Conservation (phyloP, 2,329 filamentous ascomycete genomes). For the Xylaria sp. region DNA sequence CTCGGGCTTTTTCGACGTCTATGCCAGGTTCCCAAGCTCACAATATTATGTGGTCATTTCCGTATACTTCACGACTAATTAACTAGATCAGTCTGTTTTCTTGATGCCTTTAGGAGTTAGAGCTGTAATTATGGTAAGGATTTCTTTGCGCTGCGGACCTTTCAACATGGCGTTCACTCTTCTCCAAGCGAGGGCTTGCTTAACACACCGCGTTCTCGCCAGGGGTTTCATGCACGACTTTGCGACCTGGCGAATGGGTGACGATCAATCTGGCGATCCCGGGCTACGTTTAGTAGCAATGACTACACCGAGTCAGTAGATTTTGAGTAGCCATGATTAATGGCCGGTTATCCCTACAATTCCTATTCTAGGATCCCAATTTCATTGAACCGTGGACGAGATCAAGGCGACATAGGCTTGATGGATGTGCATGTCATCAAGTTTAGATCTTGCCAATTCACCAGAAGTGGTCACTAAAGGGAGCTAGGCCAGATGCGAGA, state of each 20-base stretch:
- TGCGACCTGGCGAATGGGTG: slow-evolving; percentile 6
- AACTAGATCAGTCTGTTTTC: neutral
- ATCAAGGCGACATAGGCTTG: neutral
- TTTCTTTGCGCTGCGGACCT: neutral
- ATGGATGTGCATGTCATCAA: neutral
- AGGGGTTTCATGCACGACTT: neutral
- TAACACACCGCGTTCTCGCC: neutral
- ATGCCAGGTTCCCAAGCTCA: neutral
- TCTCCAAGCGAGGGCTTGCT: neutral
- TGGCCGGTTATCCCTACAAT: neutral
- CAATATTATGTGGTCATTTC: neutral
- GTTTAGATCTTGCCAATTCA: neutral
- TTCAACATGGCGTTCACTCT: neutral
- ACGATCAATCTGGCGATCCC: slow-evolving; percentile 28
- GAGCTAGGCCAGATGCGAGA: neutral
- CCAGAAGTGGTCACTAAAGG: neutral
- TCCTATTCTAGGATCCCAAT: neutral
- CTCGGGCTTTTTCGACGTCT: slow-evolving; percentile 11
- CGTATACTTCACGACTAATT: neutral
- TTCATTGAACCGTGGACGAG: neutral
- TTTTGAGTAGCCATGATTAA: neutral
- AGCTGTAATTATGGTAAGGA: neutral
- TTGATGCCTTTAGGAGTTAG: neutral
- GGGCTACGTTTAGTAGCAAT: neutral
- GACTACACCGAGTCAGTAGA: neutral